Conservation (phyloP, 495 filamentous ascomycete species). For the Daldinia decipiens region DNA sequence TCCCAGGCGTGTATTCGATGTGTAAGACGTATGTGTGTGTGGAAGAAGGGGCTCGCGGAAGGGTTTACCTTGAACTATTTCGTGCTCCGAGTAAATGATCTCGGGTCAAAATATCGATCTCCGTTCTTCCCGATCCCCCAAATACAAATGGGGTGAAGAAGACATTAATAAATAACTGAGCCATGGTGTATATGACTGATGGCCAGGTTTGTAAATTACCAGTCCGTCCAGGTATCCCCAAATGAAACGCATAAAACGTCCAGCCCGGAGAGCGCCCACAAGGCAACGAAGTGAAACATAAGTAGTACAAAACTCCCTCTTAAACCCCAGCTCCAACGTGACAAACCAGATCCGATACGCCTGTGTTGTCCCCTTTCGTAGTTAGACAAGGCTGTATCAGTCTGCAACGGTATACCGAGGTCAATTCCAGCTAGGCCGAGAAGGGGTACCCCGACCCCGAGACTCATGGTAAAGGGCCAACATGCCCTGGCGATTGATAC, state of each 20-base stretch:
- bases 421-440: constrained; percentile 55
- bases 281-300: constrained; percentile 50
- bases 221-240: constrained; percentile 50
- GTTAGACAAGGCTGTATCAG: constrained; percentile 12
- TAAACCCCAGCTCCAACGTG: constrained; percentile 50
- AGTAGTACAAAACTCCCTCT: constrained; percentile 51
- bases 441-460: constrained; percentile 49
- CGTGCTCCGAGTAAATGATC: background rate
- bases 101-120: background rate
- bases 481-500: constrained; percentile 53
- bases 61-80: background rate
- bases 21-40: background rate
- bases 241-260: constrained; percentile 52
- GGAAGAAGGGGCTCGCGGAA: background rate
- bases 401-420: constrained; percentile 43
- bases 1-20: background rate
- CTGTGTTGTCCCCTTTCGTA: constrained; percentile 26
- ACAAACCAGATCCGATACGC: constrained; percentile 19
- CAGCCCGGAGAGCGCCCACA: constrained; percentile 52
- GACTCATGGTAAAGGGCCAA: constrained; percentile 56
- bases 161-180: background rate
- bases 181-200: background rate
- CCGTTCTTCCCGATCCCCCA: background rate
- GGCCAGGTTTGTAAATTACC: constrained; percentile 33
- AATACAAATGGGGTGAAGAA: background rate